A percentile compares a stretch with the other conserved stretches of the same genome.
These are phyloP conservation scores for Aspergillus pseudonomiae DNA, from an alignment of 2,329 filamentous ascomycete species.

Conservation along the genomic window DNA sequence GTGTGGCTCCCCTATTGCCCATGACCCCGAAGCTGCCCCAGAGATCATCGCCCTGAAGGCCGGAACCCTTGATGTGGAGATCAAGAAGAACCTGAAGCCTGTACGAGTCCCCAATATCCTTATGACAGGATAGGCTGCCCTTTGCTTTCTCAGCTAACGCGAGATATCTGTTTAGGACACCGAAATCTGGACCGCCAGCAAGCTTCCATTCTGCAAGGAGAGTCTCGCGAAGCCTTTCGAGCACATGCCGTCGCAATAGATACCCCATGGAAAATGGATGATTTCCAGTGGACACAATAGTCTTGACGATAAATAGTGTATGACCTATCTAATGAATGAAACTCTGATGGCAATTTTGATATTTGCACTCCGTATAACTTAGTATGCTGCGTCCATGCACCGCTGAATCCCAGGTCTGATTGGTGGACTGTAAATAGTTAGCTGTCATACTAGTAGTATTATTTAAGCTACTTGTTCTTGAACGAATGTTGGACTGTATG, in stretches of 20 bases:
- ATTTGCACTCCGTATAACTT: not conserved
- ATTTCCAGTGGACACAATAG: not conserved
- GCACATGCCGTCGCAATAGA: constrained; percentile 62
- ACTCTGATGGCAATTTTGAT: not conserved
- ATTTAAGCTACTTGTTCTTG: too few relatives aligned
- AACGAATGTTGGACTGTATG: too few relatives aligned
- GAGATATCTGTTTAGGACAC: constrained; percentile 47
- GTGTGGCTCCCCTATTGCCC: constrained; percentile 70
- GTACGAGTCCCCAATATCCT: constrained; percentile 21
- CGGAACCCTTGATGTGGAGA: constrained; percentile 63
- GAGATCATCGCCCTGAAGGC: constrained; percentile 71
- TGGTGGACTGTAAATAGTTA: not conserved
- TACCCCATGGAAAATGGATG: not conserved
- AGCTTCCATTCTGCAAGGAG: constrained; percentile 72
- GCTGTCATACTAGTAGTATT: too few relatives aligned
- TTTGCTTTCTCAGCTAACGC: constrained; percentile 16
- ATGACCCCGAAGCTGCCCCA: constrained; percentile 71
- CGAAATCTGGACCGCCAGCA: constrained; percentile 70
- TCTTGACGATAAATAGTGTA: not conserved
- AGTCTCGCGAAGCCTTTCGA: constrained; percentile 64
- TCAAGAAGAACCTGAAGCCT: constrained; percentile 70
- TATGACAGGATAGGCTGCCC: not conserved
- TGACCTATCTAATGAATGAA: not conserved
- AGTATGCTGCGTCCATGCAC: not conserved
- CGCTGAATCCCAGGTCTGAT: not conserved